Evolutionary conservation across 768 basidiomycete genomes (phyloP).

Genomic region (Termitomyces sp.): DNA sequence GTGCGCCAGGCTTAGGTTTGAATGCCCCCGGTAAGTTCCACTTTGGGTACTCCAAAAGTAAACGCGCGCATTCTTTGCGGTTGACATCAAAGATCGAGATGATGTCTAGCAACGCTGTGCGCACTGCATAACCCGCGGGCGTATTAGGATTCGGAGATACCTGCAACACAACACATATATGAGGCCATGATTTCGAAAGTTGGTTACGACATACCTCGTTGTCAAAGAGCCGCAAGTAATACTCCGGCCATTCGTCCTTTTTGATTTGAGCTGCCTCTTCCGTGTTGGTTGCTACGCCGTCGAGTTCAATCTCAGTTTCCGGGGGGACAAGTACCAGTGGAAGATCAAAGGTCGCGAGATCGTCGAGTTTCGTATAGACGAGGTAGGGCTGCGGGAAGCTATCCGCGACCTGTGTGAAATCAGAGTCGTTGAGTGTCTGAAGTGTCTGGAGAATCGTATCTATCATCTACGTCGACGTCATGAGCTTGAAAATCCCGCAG

Average conservation of each 20-base stretch:
- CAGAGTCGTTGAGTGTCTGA: constrained; percentile 50
- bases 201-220: constrained; percentile 32
- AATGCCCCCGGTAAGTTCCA: constrained; percentile 84
- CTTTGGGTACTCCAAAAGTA: constrained; percentile 80
- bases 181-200: not conserved
- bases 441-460: constrained; percentile 64
- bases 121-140: constrained; percentile 74
- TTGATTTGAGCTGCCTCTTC: constrained; percentile 69
- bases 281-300: constrained; percentile 59
- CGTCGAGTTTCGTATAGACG: constrained; percentile 37
- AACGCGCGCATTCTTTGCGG: constrained; percentile 87
- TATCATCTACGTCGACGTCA: constrained; percentile 51
- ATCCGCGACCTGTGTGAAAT: constrained; percentile 50
- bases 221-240: constrained; percentile 63
- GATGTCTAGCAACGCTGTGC: constrained; percentile 67
- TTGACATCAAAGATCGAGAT: constrained; percentile 93
- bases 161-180: constrained; percentile 31
- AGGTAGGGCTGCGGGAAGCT: constrained; percentile 66
- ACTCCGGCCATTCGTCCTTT: constrained; percentile 81
- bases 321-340: constrained; percentile 83
- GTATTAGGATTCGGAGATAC: constrained; percentile 71
- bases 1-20: constrained; percentile 66
- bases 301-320: constrained; percentile 72
- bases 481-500: not conserved
- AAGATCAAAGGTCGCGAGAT: constrained; percentile 53